Evolutionary conservation across 1,139 yeast species (phyloP), one percentile per base, ranked within the genome.

Genomic region (Yamadazyma triangularis): DNA sequence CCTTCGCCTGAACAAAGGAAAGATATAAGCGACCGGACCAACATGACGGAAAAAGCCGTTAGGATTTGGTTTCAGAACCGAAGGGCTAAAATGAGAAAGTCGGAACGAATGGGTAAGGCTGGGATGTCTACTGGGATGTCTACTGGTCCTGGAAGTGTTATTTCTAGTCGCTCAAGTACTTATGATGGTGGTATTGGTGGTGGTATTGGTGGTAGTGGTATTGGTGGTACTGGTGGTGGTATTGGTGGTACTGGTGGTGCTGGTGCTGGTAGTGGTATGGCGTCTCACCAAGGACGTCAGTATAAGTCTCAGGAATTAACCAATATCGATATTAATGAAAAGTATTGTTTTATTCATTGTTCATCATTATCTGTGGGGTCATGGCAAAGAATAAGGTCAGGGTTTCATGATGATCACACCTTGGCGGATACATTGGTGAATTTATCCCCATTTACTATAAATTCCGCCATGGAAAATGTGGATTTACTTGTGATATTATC

Each of bases 11-110:
- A 77, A 25, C 73, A 76, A 30, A 61, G 97, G 26, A 82, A 78
- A 48, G 77, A 70, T 26, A 81, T 89, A 28, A 80, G 95, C 28
- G 75, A 71, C 6, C 70, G 70, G 38, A 86, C 95, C 2, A 85
- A 84, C 28, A 84, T 89, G 91, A 78, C 91, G 7, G 96, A 88
- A 48, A 74, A 95, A 42, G 88, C 95, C 4, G 95, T 89, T 3
- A 72, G 95, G 35, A 88, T 89, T 29, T 89, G 97, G 97, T 89
- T 89, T 51, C 97, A 89, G 54, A 89, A 89, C 52, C 67, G 93
- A 45, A 62, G 96, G 38, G 96, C 96, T 13, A 87, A 87, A 51
- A 70, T 77, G 30, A 70, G 89, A 50, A 79, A 75, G 48, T 50
- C 69, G 41, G 80, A 74, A 43, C 61, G 79, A 32, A 51, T 70